Evolutionary conservation across 176 grass and related monocot species (phyloP).

Genomic region (Tuctoria greenei): DNA sequence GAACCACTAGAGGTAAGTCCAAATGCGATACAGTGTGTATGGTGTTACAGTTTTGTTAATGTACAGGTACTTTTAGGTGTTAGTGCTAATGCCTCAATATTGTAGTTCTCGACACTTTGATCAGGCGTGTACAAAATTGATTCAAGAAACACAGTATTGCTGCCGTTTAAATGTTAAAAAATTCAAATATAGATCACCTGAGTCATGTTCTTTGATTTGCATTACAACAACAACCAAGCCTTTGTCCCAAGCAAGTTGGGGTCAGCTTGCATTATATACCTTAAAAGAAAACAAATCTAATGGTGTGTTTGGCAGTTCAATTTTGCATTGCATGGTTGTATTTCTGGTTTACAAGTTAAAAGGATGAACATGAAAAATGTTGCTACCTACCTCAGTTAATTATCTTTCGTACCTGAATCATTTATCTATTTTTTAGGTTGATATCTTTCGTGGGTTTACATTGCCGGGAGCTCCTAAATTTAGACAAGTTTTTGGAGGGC

Average conservation of each 20-base stretch:
- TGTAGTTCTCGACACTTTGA: slow-evolving; percentile 4
- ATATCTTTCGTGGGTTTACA: slow-evolving; percentile 86
- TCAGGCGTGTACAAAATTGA: neutral
- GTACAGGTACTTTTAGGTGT: neutral
- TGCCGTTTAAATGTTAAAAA: neutral
- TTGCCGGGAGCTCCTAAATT: slow-evolving; percentile 80
- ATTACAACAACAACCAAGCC: no score
- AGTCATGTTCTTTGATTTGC: neutral
- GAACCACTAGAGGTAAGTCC: slow-evolving; percentile 83
- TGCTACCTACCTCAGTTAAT: slow-evolving; percentile 11
- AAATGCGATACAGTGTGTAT: slow-evolving; percentile 22
- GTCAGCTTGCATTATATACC: neutral
- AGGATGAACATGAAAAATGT: neutral
- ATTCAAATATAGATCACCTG: slow-evolving; percentile 8
- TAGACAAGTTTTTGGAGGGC: slow-evolving; percentile 90
- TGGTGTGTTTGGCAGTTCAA: neutral
- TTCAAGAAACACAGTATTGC: neutral
- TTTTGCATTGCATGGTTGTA: neutral
- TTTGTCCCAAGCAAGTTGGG: no score
- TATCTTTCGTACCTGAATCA: neutral
- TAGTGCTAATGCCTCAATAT: slow-evolving; percentile 18
- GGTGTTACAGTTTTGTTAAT: neutral
- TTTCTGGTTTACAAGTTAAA: slow-evolving; percentile 10
- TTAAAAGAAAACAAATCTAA: slow-evolving; percentile 23
- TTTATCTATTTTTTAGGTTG: slow-evolving; percentile 50